Evolutionary conservation across 73 alveolate species (phyloP).

Genomic region (Uronychia setigera): DNA sequence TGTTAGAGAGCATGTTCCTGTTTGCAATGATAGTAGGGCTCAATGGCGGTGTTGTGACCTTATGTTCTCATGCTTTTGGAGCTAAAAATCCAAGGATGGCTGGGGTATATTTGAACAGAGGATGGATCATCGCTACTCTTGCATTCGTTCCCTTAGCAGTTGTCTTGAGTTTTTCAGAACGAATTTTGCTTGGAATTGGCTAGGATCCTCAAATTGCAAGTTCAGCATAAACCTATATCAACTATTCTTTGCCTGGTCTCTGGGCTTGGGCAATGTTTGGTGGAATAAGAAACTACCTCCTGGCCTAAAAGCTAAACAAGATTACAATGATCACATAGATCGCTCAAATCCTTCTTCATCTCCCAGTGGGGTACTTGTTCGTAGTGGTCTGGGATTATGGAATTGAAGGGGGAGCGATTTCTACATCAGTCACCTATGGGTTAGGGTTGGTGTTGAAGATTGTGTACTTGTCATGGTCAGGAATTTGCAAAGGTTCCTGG

Average conservation of each 20-base stretch:
- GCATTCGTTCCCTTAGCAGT: not conserved
- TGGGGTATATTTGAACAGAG: conserved; percentile 11
- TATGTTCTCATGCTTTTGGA: conserved; percentile 32
- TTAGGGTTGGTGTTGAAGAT: too few relatives aligned
- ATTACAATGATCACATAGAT: not conserved
- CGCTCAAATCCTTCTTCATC: not conserved
- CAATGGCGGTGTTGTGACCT: conserved; percentile 28
- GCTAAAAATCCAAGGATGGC: not conserved
- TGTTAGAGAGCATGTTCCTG: not conserved
- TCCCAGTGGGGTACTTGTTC: not conserved
- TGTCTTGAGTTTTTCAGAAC: not conserved
- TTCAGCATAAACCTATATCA: not conserved
- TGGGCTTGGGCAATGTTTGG: not conserved
- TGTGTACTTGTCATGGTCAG: too few relatives aligned
- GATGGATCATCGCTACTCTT: not conserved
- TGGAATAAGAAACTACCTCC: not conserved
- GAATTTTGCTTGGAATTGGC: conserved; percentile 1
- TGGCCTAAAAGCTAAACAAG: not conserved
- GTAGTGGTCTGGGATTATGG: not conserved
- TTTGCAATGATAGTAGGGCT: conserved; percentile 14
- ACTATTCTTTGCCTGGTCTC: not conserved
- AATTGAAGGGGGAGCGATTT: conserved; percentile 18
- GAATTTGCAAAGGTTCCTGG: too few relatives aligned
- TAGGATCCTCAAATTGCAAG: conserved; percentile 1
- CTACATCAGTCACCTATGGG: conserved; percentile 19